phyloP scores from a whole-genome alignment of 179 eudicot genomes.

The Silene coronaria region DNA sequence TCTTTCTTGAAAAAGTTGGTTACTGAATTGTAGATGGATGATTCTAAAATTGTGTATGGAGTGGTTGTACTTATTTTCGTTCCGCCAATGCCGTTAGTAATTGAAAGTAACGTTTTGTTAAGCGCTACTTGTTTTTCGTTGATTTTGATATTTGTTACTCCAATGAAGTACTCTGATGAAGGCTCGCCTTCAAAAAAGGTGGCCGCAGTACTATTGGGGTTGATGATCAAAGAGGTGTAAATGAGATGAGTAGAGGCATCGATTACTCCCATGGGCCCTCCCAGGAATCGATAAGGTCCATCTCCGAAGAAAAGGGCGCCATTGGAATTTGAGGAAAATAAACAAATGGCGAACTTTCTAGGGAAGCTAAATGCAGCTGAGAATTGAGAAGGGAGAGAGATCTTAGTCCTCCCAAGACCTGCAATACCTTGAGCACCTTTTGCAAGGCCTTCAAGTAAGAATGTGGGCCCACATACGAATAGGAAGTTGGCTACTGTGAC shows the following conservation, averaged over 20 bases:
- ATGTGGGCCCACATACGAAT: slow-evolving; percentile 36
- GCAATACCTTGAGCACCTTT: slow-evolving; percentile 35
- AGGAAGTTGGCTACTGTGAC: slow-evolving; percentile 23
- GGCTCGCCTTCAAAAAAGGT: slow-evolving; percentile 22
- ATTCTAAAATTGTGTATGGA: slow-evolving; percentile 39
- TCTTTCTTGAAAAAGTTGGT: slow-evolving; percentile 23
- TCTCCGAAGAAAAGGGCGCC: slow-evolving; percentile 47
- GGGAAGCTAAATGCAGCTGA: slow-evolving; percentile 29
- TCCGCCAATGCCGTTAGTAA: slow-evolving; percentile 32
- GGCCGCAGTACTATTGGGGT: slow-evolving; percentile 28
- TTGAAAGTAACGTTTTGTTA: slow-evolving; percentile 28
- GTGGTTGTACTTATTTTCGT: slow-evolving; percentile 44
- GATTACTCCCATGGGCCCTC: slow-evolving; percentile 28
- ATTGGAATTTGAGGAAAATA: slow-evolving; percentile 19
- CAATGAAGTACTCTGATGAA: slow-evolving; percentile 30
- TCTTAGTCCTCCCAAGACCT: slow-evolving; percentile 39
- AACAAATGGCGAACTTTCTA: slow-evolving; percentile 44
- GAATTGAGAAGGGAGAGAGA: slow-evolving; percentile 40
- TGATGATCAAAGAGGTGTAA: slow-evolving; percentile 39
- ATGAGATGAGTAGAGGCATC: slow-evolving; percentile 36
- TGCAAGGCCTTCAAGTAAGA: slow-evolving; percentile 29
- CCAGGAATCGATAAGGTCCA: slow-evolving; percentile 42
- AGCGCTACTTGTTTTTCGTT: slow-evolving; percentile 10
- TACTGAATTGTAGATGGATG: slow-evolving; percentile 33
- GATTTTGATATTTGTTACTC: slow-evolving; percentile 23